Conservation (phyloP, 1,139 yeast genomes). For the Debaryomycetaceae sp. region DNA sequence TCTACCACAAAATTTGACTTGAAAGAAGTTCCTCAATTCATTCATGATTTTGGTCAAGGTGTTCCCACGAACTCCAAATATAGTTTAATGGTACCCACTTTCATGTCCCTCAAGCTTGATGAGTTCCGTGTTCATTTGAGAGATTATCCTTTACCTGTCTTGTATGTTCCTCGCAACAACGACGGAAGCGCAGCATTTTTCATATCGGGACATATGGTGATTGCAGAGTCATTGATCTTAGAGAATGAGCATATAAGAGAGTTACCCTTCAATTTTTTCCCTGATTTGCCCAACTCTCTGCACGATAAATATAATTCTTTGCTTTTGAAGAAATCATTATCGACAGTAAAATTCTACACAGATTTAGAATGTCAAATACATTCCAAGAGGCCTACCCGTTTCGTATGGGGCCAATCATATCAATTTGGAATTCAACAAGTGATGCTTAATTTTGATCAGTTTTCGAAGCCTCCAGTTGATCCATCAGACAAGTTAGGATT, state of each 20-base stretch:
- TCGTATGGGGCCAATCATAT: conserved; percentile 84
- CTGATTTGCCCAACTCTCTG: conserved; percentile 5
- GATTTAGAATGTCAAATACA: conserved; percentile 55
- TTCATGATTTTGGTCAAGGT: conserved; percentile 77
- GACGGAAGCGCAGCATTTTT: conserved; percentile 23
- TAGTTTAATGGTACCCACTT: conserved; percentile 66
- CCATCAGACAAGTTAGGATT: conserved; percentile 52
- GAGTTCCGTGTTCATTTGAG: conserved; percentile 57
- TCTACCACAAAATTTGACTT: conserved; percentile 55
- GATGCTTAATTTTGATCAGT: conserved; percentile 76
- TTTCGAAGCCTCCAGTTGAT: conserved; percentile 80
- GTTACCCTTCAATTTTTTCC: conserved; percentile 17
- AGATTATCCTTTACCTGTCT: conserved; percentile 66
- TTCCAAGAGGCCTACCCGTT: conserved; percentile 59
- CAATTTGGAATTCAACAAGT: conserved; percentile 83
- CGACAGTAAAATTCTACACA: conserved; percentile 71
- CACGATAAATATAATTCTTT: conserved; percentile 53
- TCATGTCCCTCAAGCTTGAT: conserved; percentile 43
- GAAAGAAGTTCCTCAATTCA: conserved; percentile 53
- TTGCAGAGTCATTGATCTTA: conserved; percentile 44
- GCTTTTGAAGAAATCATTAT: conserved; percentile 70
- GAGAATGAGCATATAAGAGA: conserved; percentile 51
- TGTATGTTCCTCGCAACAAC: conserved; percentile 32
- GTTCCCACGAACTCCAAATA: conserved; percentile 68
- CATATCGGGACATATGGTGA: conserved; percentile 44